Evolutionary conservation across 1,284 basidiomycete genomes (phyloP), one percentile per base, ranked within the genome.

Genomic region (Ceratobasidium theobromae): DNA sequence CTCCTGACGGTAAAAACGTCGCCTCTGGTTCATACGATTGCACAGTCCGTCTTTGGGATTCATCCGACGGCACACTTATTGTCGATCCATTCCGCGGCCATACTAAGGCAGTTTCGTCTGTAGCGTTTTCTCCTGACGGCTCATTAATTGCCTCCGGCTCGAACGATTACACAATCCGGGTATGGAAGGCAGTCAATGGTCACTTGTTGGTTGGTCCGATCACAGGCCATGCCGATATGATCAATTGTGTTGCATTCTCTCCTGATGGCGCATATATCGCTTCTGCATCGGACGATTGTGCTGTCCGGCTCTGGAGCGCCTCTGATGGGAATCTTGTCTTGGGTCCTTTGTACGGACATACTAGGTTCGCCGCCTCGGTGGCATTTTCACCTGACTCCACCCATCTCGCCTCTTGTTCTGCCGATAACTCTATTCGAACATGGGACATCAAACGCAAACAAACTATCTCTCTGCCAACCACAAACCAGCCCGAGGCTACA

Each of bases 221-320:
- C 18, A 8, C 23, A 14, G 52, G 16, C 16, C 52, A 53, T 18
- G 21, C 9, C 1, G 6, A 18, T 4, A 14, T 32, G 3, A 53
- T 68, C 40, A 25, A 9, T 2, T 52, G 16, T 27, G 53, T 60
- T 33, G 41, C 43, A 12, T 68, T 66, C 46, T 66, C 67, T 5
- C 49, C 49, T n/a, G 46, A 58, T 33, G 35, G 53, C 35, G 21
- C 18, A 23, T 55, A 14, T 33, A 48, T 60, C 30, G 54, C 32
- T 33, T 67, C 66, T 12, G 65, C 41, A 8, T 67, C 66, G 14
- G 35, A 43, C 38, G 66, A 67, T 53, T 23, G 49, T 23, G 53
- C 66, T 14, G 28, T 67, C 11, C 46, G 40, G 9, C 27, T 67
- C 14, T 67, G 66, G 66, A 60, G 66, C 46, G 60, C n/a, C n/a